phyloP scores from a whole-genome alignment of 805 yeast species.

The Ogataea methanolica region DNA sequence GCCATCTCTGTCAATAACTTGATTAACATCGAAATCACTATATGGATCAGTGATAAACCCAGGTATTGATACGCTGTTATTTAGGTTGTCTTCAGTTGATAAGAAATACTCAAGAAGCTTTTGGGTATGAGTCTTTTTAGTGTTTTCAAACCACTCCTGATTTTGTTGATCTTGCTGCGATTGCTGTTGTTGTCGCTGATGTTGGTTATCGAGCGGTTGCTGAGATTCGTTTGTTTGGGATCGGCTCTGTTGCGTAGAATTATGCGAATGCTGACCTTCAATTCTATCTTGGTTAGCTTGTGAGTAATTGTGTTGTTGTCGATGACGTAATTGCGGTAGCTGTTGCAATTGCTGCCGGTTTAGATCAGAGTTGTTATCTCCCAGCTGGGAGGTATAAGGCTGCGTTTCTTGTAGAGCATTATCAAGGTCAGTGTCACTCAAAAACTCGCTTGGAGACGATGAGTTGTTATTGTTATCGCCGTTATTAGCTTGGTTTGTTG shows the following conservation, averaged over 20 bases:
- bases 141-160: constrained; percentile 17
- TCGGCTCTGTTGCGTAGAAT: background rate
- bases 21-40: constrained; percentile 62
- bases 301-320: background rate
- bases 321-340: background rate
- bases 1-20: constrained; percentile 89
- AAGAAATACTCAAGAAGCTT: constrained; percentile 49
- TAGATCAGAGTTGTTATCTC: background rate
- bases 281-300: background rate
- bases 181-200: constrained; percentile 1
- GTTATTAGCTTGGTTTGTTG: background rate
- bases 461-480: constrained; percentile 16
- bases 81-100: constrained; percentile 47
- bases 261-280: too few relatives aligned
- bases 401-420: constrained; percentile 32
- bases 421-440: constrained; percentile 49
- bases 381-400: constrained; percentile 5
- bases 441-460: constrained; percentile 50
- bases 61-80: constrained; percentile 41
- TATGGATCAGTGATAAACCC: constrained; percentile 61
- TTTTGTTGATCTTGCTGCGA: background rate
- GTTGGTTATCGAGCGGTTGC: background rate
- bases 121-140: constrained; percentile 39
- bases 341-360: constrained; percentile 1
- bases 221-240: background rate